phyloP scores from a whole-genome alignment of 2,329 filamentous ascomycete species.

The Cladosporium cucumerinum region DNA sequence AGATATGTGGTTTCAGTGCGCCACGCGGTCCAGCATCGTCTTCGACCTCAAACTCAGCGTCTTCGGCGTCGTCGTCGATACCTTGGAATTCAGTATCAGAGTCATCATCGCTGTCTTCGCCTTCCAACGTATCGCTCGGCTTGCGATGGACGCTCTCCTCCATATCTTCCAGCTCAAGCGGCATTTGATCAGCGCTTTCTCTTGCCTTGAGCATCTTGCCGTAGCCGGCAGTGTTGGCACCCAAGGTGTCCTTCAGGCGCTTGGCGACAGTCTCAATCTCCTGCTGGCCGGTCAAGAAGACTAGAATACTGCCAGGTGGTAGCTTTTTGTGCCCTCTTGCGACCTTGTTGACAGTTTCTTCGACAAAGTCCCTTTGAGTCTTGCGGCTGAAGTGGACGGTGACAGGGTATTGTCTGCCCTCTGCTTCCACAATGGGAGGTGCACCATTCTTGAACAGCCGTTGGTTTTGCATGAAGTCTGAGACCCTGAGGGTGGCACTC shows the following conservation, averaged over 20 bases:
- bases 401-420: constrained; percentile 88
- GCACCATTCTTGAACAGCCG: constrained; percentile 67
- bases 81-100: constrained; percentile 61
- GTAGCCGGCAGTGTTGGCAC: constrained; percentile 42
- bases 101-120: constrained; percentile 45
- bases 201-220: constrained; percentile 10
- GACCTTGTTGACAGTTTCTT: constrained; percentile 85
- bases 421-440: constrained; percentile 82
- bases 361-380: constrained; percentile 83
- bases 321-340: constrained; percentile 83
- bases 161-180: constrained; percentile 80
- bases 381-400: constrained; percentile 82
- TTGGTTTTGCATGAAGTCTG: constrained; percentile 82
- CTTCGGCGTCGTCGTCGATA: constrained; percentile 58
- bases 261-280: constrained; percentile 86
- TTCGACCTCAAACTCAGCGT: constrained; percentile 51
- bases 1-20: constrained; percentile 73
- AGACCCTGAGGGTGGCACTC: constrained; percentile 90
- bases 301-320: constrained; percentile 83
- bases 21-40: constrained; percentile 47
- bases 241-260: constrained; percentile 67
- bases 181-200: constrained; percentile 38
- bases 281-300: constrained; percentile 90
- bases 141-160: constrained; percentile 63
- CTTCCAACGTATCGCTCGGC: constrained; percentile 36